Evolutionary conservation across 2,329 filamentous ascomycete species (phyloP), one percentile per base, ranked within the genome.

Genomic region (Aureobasidium mangrovei): DNA sequence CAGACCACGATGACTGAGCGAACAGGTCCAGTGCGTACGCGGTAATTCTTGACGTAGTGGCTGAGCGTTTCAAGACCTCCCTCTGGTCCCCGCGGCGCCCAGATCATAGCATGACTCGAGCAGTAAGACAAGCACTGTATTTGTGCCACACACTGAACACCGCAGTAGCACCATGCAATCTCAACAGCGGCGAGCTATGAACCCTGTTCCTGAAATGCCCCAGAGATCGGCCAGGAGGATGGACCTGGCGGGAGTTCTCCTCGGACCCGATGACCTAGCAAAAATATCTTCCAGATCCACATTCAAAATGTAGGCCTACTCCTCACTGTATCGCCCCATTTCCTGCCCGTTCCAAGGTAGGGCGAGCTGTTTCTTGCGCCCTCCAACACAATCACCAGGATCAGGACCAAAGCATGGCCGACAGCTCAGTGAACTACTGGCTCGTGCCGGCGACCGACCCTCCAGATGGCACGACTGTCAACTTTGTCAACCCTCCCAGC

Each of bases 401-500:
- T 29, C 7, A 36, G 39, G 26, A 4, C 18, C 36, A 27, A 28
- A n/a, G 28, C 12, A 52, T 52, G 48, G 3, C 39, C 8, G 48
- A 52, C n/a, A 31, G 39, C 3, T 36, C 28, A 18, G 31, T 52
- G 4, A 41, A 53, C 12, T 53, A 53, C 41, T 53, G 41, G 49
- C 40, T 47, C 3, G 43, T 47, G 29, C 53, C 53, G 7, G 26
- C 53, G 4, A 39, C 44, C 24, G 38, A 9, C 24, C 44, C 53
- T 31, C 53, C 53, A 35, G 18, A 42, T 26, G 53, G 53, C 36
- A 39, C 12, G 12, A 49, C 26, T 26, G n/a, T 35, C 26, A 55
- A 55, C 33, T 46, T 55, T 31, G 24, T 55, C 39, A 28, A 55
- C 7, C 53, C 53, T 38, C 39, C 38, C 6, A 55, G 32, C 12